phyloP scores from a whole-genome alignment of 257 asterid species.

The Linaria vulgaris region DNA sequence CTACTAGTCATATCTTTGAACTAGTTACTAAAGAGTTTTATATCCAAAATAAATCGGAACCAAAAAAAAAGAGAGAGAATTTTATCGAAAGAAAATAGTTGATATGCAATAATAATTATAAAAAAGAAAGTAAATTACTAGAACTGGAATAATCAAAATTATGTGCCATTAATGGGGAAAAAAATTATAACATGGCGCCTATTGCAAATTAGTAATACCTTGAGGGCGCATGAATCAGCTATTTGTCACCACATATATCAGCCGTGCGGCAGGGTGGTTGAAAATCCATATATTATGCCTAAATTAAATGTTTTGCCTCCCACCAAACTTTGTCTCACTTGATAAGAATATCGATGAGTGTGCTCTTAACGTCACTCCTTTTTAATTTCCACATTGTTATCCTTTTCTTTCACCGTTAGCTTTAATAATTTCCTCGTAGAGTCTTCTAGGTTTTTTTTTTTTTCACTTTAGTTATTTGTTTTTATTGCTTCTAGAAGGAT shows the following conservation, averaged over 20 bases:
- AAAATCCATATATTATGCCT: conserved; percentile 34
- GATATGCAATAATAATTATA: no score
- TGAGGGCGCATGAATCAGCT: background rate
- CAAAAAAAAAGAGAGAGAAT: no score
- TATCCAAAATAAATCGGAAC: no score
- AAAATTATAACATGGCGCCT: no score
- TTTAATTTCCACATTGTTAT: background rate
- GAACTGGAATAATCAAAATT: no score
- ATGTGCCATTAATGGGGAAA: no score
- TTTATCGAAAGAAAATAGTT: no score
- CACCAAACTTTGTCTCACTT: conserved; percentile 33
- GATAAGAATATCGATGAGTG: conserved; percentile 1
- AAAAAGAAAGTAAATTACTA: no score
- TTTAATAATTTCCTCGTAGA: background rate
- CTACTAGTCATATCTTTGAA: no score
- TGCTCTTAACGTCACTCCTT: conserved; percentile 1
- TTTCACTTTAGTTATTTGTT: conserved; percentile 11
- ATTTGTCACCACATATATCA: background rate
- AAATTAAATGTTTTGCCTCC: conserved; percentile 18
- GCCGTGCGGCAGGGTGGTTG: conserved; percentile 27
- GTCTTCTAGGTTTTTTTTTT: conserved; percentile 1
- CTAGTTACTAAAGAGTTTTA: no score
- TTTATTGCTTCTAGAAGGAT: conserved; percentile 31
- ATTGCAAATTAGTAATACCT: no score
- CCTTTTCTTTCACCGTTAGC: background rate